Base-by-base conservation (phyloP, 2,329 filamentous ascomycete species). In the Arachnomyces sp. region DNA sequence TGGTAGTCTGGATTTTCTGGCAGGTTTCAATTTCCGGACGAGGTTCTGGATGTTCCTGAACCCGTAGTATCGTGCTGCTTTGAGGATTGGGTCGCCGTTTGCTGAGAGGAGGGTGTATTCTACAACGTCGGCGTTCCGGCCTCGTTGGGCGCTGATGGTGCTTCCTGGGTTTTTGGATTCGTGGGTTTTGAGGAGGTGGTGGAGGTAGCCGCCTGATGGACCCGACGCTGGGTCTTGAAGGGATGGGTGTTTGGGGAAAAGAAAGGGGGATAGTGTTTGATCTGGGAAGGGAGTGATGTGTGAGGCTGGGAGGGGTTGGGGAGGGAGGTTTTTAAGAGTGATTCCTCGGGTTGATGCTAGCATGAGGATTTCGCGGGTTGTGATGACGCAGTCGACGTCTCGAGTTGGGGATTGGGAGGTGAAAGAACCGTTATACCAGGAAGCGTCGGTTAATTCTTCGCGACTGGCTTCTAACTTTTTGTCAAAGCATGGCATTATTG, bases 11-110 rank as follows among this genome's bases (percentile, higher is more conserved):
- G 84, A 90, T 4, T 76, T 71, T 42, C 77, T 80, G 1, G 82
- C 77, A 0, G 92, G 92, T 60, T 93, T 94, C 35, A 98, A 66
- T 45, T 82, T 81, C n/a, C 92, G 80, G 12, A 98, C 92, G 4
- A 98, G 76, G 56, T 98, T 98, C 61, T 96, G 92, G 47, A 98
- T 98, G 57, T 98, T 98, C 38, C 92, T 77, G 71, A 98, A 98
- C 4, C 92, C 92, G 59, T 98, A 98, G 63, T 90, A 98, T 38
- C 92, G 80, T 3, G 90, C 90, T 14, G 86, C 83, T 57, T 79
- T 84, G 66, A 93, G 79, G 2, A 93, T 61, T 2, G 72, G 64
- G 46, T 79, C 67, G 7, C 74, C 74, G 2, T 68, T 57, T 65
- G 67, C 11, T 12, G 76, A 74, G 1, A 75, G 64, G 15, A 95